Evolutionary conservation across 306 rosid genomes (phyloP), one percentile per base, ranked within the genome.

Genomic region (Trifolium fragiferum): DNA sequence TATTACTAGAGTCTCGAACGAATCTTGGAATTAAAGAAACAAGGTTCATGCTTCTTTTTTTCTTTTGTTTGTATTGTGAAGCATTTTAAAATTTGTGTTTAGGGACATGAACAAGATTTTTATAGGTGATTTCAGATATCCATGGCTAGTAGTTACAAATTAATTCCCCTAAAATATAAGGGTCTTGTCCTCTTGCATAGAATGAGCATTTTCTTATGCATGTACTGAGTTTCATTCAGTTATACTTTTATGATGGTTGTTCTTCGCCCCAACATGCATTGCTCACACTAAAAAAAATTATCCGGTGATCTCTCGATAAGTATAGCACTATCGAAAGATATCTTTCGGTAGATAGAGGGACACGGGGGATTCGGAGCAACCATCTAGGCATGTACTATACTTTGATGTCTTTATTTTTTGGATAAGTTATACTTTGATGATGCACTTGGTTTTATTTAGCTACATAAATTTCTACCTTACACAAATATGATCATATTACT

Each of bases 1-100:
- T 18, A 21, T 7, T 37, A 7, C 40, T 15, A 66, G 41, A 68
- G 66, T 84, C 40, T 38, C 21, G 33, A 50, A 44, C 53, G 70
- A 61, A 76, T 51, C 19, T 57, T 76, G 74, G 70, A 41, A 72
- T 61, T 72, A 32, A 66, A 70, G 76, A 59, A 65, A 12, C 40
- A 70, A 35, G 13, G 51, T 18, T 49, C 66, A 63, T 78, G 50
- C 18, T 33, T 51, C 49, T 41, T 15, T 44, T 61, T 32, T 55
- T 32, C 43, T 75, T 53, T 40, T 54, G 57, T 74, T 35, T 70
- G 58, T 71, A 10, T 60, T 78, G 19, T 30, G 53, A 57, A 41
- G 38, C 44, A 30, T 76, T 68, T 47, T 10, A 6, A 18, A 38
- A 13, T 46, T 54, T 70, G 53, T 37, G 11, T 46, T 4, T 63